A percentile compares a stretch with the other conserved stretches of the same genome.
Conservation (phyloP, 1,284 basidiomycete species). For the Megacollybia platyphylla region DNA sequence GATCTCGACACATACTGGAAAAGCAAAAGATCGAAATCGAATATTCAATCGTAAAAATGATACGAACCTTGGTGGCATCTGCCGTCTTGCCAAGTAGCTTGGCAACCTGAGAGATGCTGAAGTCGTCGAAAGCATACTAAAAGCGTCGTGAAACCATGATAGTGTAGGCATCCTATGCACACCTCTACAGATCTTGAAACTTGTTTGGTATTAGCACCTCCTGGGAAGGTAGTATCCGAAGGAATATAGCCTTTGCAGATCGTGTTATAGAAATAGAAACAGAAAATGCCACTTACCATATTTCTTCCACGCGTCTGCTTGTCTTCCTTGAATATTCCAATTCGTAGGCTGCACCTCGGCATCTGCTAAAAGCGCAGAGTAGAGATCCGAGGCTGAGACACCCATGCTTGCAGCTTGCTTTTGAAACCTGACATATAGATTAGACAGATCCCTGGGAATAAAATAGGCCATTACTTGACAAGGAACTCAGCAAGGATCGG, state of each 20-base stretch:
- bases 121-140: conserved; percentile 50
- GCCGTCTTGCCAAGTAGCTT: conserved; percentile 32
- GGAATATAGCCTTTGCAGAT: conserved; percentile 33
- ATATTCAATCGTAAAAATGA: neutral
- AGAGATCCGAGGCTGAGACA: conserved; percentile 34
- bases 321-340: conserved; percentile 54
- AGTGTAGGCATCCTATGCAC: conserved; percentile 1
- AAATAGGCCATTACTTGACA: conserved; percentile 34
- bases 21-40: conserved; percentile 1
- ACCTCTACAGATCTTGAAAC: conserved; percentile 51
- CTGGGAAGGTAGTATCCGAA: conserved; percentile 33
- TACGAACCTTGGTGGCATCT: conserved; percentile 33
- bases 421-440: conserved; percentile 24
- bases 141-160: neutral
- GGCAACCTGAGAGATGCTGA: conserved; percentile 51
- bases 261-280: neutral
- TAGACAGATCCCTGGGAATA: neutral
- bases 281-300: conserved; percentile 17
- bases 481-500: conserved; percentile 55
- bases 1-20: conserved; percentile 39
- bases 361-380: conserved; percentile 41
- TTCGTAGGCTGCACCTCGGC: conserved; percentile 45
- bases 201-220: conserved; percentile 46
- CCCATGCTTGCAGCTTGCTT: conserved; percentile 30
- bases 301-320: conserved; percentile 43